Evolutionary conservation across 306 rosid genomes (phyloP).

Genomic region (Crotalaria pallida): DNA sequence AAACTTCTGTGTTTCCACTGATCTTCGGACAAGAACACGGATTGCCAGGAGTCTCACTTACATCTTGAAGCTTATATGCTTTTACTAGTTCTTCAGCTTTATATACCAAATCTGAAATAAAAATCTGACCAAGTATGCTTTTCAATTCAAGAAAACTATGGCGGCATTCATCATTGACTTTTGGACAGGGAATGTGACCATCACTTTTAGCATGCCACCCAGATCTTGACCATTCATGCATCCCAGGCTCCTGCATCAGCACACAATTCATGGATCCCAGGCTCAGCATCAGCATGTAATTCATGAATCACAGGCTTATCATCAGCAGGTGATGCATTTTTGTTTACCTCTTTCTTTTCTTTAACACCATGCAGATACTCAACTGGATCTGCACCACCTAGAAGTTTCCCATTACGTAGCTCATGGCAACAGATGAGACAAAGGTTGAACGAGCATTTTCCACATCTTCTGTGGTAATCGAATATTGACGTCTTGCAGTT

Average conservation of each 20-base stretch:
- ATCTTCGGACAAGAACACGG: slow-evolving; percentile 45
- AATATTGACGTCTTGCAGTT: slow-evolving; percentile 79
- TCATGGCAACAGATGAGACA: slow-evolving; percentile 79
- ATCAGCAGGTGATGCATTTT: not conserved
- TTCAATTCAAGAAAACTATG: slow-evolving; percentile 53
- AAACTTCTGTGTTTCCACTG: not conserved
- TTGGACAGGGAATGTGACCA: slow-evolving; percentile 65
- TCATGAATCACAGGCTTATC: not conserved
- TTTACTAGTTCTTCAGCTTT: slow-evolving; percentile 49
- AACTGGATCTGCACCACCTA: slow-evolving; percentile 46
- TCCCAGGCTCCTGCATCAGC: not conserved
- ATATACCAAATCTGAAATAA: slow-evolving; percentile 40
- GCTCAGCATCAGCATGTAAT: not conserved
- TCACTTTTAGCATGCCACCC: slow-evolving; percentile 51
- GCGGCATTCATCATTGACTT: slow-evolving; percentile 39
- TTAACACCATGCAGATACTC: slow-evolving; percentile 50
- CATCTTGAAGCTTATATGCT: slow-evolving; percentile 24
- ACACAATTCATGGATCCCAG: not conserved
- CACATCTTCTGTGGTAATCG: slow-evolving; percentile 76
- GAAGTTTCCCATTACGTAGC: slow-evolving; percentile 55
- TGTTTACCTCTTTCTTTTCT: not conserved
- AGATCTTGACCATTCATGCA: slow-evolving; percentile 26
- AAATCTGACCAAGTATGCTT: slow-evolving; percentile 35
- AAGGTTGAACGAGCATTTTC: slow-evolving; percentile 62
- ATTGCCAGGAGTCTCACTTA: slow-evolving; percentile 10